Evolutionary conservation across 2,329 filamentous ascomycete genomes (phyloP).

Genomic region (Raffaelea albimanens): DNA sequence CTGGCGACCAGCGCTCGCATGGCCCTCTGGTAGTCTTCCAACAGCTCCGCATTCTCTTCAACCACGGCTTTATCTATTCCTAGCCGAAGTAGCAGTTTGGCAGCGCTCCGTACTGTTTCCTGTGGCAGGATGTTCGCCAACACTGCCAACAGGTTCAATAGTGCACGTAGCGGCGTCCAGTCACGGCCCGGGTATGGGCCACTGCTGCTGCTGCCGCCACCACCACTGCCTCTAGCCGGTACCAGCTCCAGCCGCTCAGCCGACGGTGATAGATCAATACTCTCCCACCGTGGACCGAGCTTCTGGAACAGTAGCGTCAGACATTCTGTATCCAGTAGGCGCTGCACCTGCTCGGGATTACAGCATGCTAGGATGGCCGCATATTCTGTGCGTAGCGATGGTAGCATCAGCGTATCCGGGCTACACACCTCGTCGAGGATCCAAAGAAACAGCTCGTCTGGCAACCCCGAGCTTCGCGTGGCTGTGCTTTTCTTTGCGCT

Average conservation of each 20-base stretch:
- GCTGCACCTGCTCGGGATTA: slow-evolving; percentile 19
- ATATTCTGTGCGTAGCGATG: slow-evolving; percentile 49
- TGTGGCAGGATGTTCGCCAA: slow-evolving; percentile 26
- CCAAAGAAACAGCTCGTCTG: slow-evolving; percentile 60
- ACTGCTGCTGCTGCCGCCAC: slow-evolving; percentile 6
- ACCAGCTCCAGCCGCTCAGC: too few species aligned
- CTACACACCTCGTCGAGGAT: slow-evolving; percentile 48
- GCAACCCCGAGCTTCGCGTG: slow-evolving; percentile 25
- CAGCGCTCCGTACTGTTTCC: slow-evolving; percentile 26
- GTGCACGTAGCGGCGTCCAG: slow-evolving; percentile 34
- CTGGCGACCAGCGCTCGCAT: slow-evolving; percentile 32
- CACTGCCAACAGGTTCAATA: slow-evolving; percentile 31
- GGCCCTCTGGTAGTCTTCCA: slow-evolving; percentile 29
- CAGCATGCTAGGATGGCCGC: slow-evolving; percentile 40
- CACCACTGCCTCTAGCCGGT: too few species aligned
- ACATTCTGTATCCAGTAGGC: slow-evolving; percentile 33
- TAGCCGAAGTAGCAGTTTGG: slow-evolving; percentile 42
- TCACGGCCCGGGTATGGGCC: slow-evolving; percentile 22
- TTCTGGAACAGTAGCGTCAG: slow-evolving; percentile 45
- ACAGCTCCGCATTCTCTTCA: slow-evolving; percentile 30
- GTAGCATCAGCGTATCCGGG: neutral
- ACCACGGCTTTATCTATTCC: slow-evolving; percentile 44
- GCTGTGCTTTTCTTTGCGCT: too few species aligned
- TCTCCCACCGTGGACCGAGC: slow-evolving; percentile 45
- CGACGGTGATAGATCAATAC: slow-evolving; percentile 23